Base-by-base conservation (phyloP, 1,284 basidiomycete genomes). In the Termitomyces sp. region DNA sequence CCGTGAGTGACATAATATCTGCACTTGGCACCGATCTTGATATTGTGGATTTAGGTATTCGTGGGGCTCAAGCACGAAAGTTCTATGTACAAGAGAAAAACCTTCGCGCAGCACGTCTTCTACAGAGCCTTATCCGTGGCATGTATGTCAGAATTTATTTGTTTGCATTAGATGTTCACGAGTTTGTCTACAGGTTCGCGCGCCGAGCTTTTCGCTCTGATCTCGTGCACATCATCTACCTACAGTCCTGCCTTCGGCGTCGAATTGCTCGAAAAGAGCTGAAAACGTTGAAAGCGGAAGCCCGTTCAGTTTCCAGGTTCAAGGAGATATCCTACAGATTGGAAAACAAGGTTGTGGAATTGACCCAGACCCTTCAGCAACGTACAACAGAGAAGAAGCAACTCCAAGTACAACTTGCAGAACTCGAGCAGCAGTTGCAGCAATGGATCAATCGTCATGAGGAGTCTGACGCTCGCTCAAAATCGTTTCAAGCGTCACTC, bases 281-380 rank as follows among this genome's bases (percentile, higher is more conserved):
- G 55, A 88, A 88, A 62, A 78, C 76, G 5, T 83, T 98, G 58
- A 88, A 84, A 65, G 82, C 87, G 26, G 97, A 99, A 71, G 97
- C 97, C 24, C 92, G 94, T 53, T 98, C 96, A 0, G 96, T 96
- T 31, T 90, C 90, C 62, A 98, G 97, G 70, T 97, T 97, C 83
- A 98, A 99, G 74, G 97, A 99, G 74, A 98, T 98, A 61, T 98
- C 97, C 0, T 99, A 98, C 70, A 87, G 86, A 64, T 81, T 99
- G 58, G 97, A 99, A 77, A 99, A 99, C 82, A 99, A 99, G 76
- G 97, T 99, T 47, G 93, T 99, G 57, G 96, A 99, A 70, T 88
- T 99, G 63, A 99, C 97, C 0, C 97, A 99, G 70, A 86, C 78
- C n/a, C 80, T 99, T 15, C 97, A 99, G 71, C 89, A 83, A 67